Evolutionary conservation across 1,284 basidiomycete species (phyloP).

Genomic region (Ceratobasidium sp.): DNA sequence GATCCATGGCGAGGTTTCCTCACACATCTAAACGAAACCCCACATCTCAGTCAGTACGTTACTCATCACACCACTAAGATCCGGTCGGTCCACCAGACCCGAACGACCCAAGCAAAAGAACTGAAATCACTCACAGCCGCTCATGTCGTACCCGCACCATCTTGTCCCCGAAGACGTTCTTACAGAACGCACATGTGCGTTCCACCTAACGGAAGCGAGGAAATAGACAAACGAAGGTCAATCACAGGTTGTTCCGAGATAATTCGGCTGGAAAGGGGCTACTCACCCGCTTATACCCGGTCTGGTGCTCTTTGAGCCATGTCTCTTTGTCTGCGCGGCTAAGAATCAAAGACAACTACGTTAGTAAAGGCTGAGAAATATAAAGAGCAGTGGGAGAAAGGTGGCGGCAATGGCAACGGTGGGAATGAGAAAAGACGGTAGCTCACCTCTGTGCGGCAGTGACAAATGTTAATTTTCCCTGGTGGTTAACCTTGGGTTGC

Average conservation of each 20-base stretch:
- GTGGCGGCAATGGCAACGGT: background rate
- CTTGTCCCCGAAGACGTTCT: constrained; percentile 41
- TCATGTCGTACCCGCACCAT: constrained; percentile 39
- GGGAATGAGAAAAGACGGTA: constrained; percentile 3
- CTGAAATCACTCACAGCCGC: constrained; percentile 38
- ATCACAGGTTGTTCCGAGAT: background rate
- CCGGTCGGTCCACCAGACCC: background rate
- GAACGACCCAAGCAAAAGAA: constrained; percentile 8
- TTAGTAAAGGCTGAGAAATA: constrained; percentile 3
- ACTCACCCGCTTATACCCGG: constrained; percentile 45
- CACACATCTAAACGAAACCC: constrained; percentile 20
- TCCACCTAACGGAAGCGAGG: constrained; percentile 2
- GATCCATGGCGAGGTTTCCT: constrained; percentile 35
- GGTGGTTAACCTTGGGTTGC: constrained; percentile 39
- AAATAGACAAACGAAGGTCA: background rate
- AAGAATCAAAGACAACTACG: background rate
- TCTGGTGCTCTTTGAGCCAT: constrained; percentile 41
- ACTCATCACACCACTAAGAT: background rate
- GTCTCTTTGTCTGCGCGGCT: constrained; percentile 40
- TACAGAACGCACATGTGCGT: constrained; percentile 34
- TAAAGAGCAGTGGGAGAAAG: background rate
- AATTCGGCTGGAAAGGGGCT: background rate
- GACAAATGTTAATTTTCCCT: constrained; percentile 40
- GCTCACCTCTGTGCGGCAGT: constrained; percentile 40
- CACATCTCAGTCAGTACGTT: constrained; percentile 9